Evolutionary conservation across 768 basidiomycete genomes (phyloP).

Genomic region (Suillus subalutaceus): DNA sequence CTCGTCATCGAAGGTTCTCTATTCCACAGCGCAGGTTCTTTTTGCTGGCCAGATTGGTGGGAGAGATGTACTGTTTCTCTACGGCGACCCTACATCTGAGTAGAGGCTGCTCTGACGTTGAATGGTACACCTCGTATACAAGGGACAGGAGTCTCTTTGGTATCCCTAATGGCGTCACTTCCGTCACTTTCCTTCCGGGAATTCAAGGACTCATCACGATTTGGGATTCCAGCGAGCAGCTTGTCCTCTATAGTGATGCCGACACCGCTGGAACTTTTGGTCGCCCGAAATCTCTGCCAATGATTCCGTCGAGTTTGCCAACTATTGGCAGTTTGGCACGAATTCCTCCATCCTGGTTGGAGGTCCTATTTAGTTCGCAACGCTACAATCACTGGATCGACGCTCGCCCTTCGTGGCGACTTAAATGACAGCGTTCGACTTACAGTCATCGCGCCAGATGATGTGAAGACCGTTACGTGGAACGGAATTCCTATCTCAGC

Average conservation of each 20-base stretch:
- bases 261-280: constrained; percentile 72
- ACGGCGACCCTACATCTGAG: constrained; percentile 56
- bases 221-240: constrained; percentile 67
- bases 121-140: constrained; percentile 48
- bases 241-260: constrained; percentile 70
- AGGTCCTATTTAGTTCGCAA: constrained; percentile 68
- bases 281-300: constrained; percentile 60
- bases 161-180: constrained; percentile 36
- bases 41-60: constrained; percentile 64
- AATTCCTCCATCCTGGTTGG: constrained; percentile 68
- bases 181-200: constrained; percentile 59
- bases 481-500: constrained; percentile 57
- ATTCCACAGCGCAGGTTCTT: constrained; percentile 76
- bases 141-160: constrained; percentile 28
- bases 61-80: constrained; percentile 63
- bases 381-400: constrained; percentile 49
- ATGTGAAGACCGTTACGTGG: constrained; percentile 63
- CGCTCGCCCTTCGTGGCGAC: constrained; percentile 69
- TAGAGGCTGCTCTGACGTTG: constrained; percentile 53
- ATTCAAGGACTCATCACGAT: constrained; percentile 60
- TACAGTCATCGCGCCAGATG: constrained; percentile 63
- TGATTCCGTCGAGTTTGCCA: constrained; percentile 45
- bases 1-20: constrained; percentile 51
- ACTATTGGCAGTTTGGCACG: constrained; percentile 76
- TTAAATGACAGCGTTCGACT: constrained; percentile 59